phyloP scores from a whole-genome alignment of 495 filamentous ascomycete genomes.

The Oidiodendron maius region DNA sequence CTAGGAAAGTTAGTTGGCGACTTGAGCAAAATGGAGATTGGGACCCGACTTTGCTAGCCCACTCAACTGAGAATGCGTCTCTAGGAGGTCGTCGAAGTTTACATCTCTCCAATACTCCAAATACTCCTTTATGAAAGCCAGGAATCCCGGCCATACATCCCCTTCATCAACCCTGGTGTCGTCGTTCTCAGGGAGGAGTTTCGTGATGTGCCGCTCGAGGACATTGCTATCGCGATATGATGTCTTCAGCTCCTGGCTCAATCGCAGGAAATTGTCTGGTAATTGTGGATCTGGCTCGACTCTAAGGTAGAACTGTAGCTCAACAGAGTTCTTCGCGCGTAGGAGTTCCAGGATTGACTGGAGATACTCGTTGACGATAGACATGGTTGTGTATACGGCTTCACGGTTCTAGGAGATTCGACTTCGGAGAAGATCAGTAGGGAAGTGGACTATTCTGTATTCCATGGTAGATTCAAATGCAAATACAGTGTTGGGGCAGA shows the following conservation, averaged over 20 bases:
- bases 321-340: constrained; percentile 43
- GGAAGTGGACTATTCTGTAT: too few relatives aligned
- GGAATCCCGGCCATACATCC: constrained; percentile 67
- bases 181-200: constrained; percentile 48
- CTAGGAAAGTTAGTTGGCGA: too few relatives aligned
- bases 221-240: constrained; percentile 42
- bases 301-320: constrained; percentile 52
- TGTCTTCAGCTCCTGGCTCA: constrained; percentile 58
- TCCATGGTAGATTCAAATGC: too few relatives aligned
- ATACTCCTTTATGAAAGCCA: constrained; percentile 72
- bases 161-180: constrained; percentile 50
- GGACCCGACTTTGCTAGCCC: constrained; percentile 66
- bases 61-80: constrained; percentile 69
- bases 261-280: constrained; percentile 57
- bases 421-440: too few relatives aligned
- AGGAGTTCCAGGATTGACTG: constrained; percentile 46
- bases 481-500: too few relatives aligned
- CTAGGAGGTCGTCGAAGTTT: constrained; percentile 64
- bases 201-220: constrained; percentile 48
- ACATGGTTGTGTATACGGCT: constrained; percentile 9
- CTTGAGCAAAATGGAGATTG: constrained; percentile 2
- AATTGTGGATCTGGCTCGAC: constrained; percentile 66
- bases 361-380: constrained; percentile 49
- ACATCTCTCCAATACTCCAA: constrained; percentile 74
- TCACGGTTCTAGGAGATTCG: too few relatives aligned